phyloP scores from a whole-genome alignment of 306 rosid genomes.

The Aeschynomene evenia region DNA sequence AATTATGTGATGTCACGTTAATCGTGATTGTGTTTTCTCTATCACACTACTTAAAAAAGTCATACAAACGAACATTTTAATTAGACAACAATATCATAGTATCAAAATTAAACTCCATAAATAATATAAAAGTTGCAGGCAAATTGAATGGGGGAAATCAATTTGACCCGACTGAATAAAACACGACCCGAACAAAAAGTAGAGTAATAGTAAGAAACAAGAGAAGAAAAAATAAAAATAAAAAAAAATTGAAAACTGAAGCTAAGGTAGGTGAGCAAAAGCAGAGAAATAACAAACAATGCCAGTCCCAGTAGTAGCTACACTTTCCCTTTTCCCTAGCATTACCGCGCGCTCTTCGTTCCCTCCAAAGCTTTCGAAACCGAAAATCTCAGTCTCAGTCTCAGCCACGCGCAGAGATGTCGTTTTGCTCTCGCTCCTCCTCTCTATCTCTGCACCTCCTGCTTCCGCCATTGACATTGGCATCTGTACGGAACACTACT shows the following conservation, averaged over 20 bases:
- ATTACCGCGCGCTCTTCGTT: constrained; percentile 39
- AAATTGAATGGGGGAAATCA: no score
- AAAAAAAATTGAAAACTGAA: neutral
- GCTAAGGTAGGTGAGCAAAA: neutral
- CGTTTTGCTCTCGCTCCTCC: constrained; percentile 47
- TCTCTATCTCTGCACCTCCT: constrained; percentile 46
- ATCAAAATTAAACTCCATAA: no score
- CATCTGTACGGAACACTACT: constrained; percentile 52
- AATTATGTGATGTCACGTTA: no score
- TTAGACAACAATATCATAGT: no score
- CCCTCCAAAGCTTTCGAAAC: constrained; percentile 51
- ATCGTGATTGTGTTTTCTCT: no score
- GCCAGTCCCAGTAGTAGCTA: constrained; percentile 46
- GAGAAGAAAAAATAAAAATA: neutral
- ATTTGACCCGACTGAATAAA: no score
- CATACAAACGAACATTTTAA: no score
- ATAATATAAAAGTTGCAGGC: no score
- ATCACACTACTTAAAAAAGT: no score
- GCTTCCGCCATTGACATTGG: constrained; percentile 78
- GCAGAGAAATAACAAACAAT: constrained; percentile 27
- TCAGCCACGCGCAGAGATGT: constrained; percentile 43
- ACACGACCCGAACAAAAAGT: no score
- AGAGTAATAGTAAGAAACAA: no score
- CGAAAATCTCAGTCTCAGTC: neutral
- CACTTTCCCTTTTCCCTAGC: constrained; percentile 39